Percentiles rank a stretch among this genome's conserved stretches.
phyloP scores from a whole-genome alignment of 345 rosid genomes.

The Angophora floribunda region DNA sequence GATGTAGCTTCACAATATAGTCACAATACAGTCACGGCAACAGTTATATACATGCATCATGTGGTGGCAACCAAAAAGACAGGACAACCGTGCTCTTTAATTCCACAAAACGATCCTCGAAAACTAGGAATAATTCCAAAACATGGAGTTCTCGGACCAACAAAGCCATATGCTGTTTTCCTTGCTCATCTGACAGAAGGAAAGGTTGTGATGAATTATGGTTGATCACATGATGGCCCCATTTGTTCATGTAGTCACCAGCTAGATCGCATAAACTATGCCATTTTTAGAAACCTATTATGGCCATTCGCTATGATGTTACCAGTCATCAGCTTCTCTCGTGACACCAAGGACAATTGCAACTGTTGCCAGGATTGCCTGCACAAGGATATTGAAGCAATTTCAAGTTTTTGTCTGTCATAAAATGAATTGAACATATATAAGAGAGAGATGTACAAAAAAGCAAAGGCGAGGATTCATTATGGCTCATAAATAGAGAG shows the following conservation, averaged over 20 bases:
- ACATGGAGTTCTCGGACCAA: neutral
- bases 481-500: neutral
- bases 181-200: neutral
- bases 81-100: neutral
- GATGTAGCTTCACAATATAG: neutral
- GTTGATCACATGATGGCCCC: neutral
- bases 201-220: neutral
- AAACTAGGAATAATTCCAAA: neutral
- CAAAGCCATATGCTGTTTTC: neutral
- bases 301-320: neutral
- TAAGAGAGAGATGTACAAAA: neutral
- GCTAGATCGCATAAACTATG: neutral
- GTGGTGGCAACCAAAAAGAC: neutral
- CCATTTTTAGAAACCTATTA: neutral
- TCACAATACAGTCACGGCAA: neutral
- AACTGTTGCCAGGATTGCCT: constrained; percentile 30
- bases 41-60: neutral
- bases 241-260: neutral
- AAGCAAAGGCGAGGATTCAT: neutral
- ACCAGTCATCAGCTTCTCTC: constrained; percentile 17
- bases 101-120: neutral
- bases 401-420: neutral
- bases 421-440: neutral
- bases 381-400: neutral
- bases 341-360: constrained; percentile 21